These are phyloP conservation scores for Arbutus unedo DNA, from an alignment of 148 eudicot species.

Conservation along the genomic window DNA sequence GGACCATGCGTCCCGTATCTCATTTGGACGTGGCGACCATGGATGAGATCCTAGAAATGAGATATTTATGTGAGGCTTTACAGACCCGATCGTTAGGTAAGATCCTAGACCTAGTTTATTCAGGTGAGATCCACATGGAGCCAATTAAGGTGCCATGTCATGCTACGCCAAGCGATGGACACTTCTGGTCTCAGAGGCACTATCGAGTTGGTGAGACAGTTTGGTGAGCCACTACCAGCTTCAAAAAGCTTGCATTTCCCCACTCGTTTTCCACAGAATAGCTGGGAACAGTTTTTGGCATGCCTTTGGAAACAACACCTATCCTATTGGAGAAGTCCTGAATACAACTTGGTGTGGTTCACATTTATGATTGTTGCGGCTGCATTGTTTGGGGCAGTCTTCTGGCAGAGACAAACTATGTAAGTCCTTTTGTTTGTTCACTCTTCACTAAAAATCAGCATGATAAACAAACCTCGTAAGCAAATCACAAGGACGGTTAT, in stretches of 20 bases:
- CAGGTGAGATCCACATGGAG: background rate
- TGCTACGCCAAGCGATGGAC: background rate
- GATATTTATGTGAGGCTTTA: background rate
- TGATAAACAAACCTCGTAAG: background rate
- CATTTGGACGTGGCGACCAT: too few species aligned
- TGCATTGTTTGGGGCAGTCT: constrained; percentile 35
- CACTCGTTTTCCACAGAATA: constrained; percentile 40
- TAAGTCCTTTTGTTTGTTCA: constrained; percentile 19
- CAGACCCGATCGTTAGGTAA: background rate
- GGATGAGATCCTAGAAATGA: too few species aligned
- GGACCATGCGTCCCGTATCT: too few species aligned
- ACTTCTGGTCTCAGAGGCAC: constrained; percentile 14
- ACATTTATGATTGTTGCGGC: constrained; percentile 25
- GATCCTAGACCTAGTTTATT: constrained; percentile 1
- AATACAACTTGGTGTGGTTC: constrained; percentile 40
- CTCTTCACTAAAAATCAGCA: background rate
- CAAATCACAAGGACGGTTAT: background rate
- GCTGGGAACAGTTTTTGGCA: constrained; percentile 34
- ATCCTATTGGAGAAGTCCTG: constrained; percentile 57
- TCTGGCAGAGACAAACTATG: constrained; percentile 45
- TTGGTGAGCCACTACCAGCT: constrained; percentile 28
- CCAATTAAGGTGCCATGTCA: background rate
- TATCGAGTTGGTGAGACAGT: constrained; percentile 22
- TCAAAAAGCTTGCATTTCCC: constrained; percentile 33
- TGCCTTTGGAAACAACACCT: constrained; percentile 63